Evolutionary conservation across 2,329 filamentous ascomycete genomes (phyloP).

Genomic region (Colletotrichum lindemuthianum): DNA sequence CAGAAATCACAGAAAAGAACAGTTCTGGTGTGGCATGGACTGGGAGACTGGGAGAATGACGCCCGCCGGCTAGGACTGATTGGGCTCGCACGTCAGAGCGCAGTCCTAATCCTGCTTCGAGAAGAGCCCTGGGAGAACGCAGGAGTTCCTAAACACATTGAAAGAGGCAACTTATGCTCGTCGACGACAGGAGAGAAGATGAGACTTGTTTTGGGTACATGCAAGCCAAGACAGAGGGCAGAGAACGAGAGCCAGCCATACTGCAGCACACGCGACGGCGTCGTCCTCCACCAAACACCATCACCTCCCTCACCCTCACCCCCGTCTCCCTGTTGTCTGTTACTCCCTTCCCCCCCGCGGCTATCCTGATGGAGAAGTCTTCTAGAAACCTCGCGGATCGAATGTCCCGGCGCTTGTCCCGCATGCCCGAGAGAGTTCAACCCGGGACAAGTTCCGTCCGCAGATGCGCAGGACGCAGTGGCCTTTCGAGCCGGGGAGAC

Average conservation of each 20-base stretch:
- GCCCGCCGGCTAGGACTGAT: background rate
- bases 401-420: background rate
- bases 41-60: background rate
- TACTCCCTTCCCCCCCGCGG: background rate
- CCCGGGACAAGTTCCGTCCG: background rate
- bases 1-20: background rate
- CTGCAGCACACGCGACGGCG: background rate
- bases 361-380: conserved; percentile 6
- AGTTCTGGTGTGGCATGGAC: conserved; percentile 3
- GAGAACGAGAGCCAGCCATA: background rate
- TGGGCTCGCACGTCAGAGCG: conserved; percentile 5
- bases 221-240: background rate
- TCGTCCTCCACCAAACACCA: no score
- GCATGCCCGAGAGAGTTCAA: background rate
- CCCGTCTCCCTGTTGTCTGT: no score
- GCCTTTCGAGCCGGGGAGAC: background rate
- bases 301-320: no score
- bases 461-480: background rate
- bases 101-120: background rate
- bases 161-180: background rate
- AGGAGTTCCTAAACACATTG: background rate
- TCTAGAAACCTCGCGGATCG: conserved; percentile 21
- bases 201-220: background rate
- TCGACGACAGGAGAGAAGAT: background rate
- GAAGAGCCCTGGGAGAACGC: background rate